Base-by-base conservation (phyloP, 768 basidiomycete genomes). In the Auricularia heimuer region DNA sequence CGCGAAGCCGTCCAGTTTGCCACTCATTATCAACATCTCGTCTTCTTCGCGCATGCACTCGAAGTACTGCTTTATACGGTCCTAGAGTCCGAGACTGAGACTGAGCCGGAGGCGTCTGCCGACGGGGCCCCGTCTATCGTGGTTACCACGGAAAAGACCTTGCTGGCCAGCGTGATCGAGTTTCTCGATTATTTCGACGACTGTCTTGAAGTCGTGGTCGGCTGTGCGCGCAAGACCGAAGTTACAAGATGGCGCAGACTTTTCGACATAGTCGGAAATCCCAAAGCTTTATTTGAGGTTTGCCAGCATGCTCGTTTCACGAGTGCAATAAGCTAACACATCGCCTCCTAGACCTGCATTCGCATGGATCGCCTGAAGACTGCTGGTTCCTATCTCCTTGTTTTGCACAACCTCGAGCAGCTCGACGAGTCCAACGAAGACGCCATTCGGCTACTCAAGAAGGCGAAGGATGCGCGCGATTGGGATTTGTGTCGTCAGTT, bases 141-240 rank as follows among this genome's bases (percentile, higher is more conserved):
- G 39, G 62, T 16, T 67, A 74, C n/a, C 67, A 72, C 73, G n/a
- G 75, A 76, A 54, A 72, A 77, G 16, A 75, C 70, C 35, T 67
- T 88, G 11, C 75, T 98, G 36, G 81, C 87, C 0, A 78, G 80
- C 2, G 87, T 90, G 8, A 81, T 98, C 67, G 90, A 93, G 67
- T 98, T 99, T 71, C 77, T 99, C 68, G 97, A 99, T 71, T 86
- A 98, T 72, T 98, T 98, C 71, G 91, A 95, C 67, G 89, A 84
- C 63, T 83, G 89, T 4, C 76, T 98, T 64, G 94, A 98, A 65
- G 94, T 98, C 6, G 92, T 98, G 12, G 95, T 98, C 10, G 88
- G 91, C 4, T 98, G 96, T 70, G 96, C 97, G 21, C 81, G 97
- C 63, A 99, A 99, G 78, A 98, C 93, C 4, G 97, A 99, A 75